phyloP scores from a whole-genome alignment of 129 eudicot species.

The Tanacetum coccineum region DNA sequence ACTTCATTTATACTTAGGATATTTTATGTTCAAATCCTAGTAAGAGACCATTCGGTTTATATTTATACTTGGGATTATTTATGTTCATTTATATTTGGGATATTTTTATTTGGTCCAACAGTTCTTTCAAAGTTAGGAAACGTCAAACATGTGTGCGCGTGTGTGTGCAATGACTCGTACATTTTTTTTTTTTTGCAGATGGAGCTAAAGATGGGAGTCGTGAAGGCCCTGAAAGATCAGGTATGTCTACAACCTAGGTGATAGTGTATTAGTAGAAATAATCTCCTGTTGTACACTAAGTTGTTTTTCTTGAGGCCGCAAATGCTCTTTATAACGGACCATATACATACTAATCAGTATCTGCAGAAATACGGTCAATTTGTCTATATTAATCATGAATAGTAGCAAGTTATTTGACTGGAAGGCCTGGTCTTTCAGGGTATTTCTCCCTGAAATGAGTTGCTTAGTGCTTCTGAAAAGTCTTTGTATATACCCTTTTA shows the following conservation, averaged over 20 bases:
- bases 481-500: background rate
- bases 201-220: constrained; percentile 22
- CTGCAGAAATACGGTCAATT: background rate
- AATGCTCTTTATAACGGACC: background rate
- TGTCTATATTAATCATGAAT: background rate
- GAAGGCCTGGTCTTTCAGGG: background rate
- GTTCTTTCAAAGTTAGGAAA: background rate
- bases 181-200: constrained; percentile 23
- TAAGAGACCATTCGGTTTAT: too few species aligned
- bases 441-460: background rate
- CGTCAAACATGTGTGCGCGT: background rate
- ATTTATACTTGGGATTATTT: too few species aligned
- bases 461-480: background rate
- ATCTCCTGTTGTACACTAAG: background rate
- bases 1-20: too few species aligned
- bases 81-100: too few species aligned
- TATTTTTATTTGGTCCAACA: too few species aligned
- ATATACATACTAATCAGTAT: background rate
- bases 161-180: background rate
- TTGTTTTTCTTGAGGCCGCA: background rate
- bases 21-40: too few species aligned
- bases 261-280: background rate
- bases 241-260: constrained; percentile 8
- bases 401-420: background rate
- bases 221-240: constrained; percentile 29